Evolutionary conservation across 345 rosid genomes (phyloP).

Genomic region (Euphorbia tirucalli): DNA sequence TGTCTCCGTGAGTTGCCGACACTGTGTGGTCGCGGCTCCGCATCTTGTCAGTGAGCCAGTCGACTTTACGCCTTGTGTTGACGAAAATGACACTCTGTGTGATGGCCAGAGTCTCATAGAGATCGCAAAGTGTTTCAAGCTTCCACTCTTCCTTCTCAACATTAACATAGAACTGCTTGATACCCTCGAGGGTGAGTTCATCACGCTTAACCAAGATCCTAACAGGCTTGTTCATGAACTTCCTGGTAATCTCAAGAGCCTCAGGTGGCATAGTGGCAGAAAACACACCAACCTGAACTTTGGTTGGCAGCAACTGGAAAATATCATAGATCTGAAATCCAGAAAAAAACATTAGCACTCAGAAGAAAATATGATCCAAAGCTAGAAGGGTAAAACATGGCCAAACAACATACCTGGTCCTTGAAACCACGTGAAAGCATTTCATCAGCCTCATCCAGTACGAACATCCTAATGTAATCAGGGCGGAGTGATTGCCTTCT

Average conservation of each 20-base stretch:
- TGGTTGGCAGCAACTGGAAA: constrained; percentile 34
- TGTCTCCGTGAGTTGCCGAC: constrained; percentile 36
- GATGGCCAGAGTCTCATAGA: constrained; percentile 32
- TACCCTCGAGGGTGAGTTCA: constrained; percentile 35
- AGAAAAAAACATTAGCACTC: neutral
- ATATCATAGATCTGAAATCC: constrained; percentile 26
- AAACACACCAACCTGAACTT: constrained; percentile 31
- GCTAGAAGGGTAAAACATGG: neutral
- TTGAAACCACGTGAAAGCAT: constrained; percentile 97
- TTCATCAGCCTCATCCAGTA: constrained; percentile 93
- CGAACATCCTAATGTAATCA: constrained; percentile 80
- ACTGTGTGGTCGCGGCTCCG: constrained; percentile 32
- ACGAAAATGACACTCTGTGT: constrained; percentile 36
- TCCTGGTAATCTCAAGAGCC: constrained; percentile 33
- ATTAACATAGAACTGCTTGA: constrained; percentile 30
- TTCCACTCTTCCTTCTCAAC: constrained; percentile 34
- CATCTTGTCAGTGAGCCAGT: constrained; percentile 38
- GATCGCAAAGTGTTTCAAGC: constrained; percentile 30
- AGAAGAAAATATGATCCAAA: neutral
- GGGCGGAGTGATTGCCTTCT: constrained; percentile 82
- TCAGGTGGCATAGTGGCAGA: constrained; percentile 37
- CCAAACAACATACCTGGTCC: constrained; percentile 58
- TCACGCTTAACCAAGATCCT: constrained; percentile 36
- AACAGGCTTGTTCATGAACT: constrained; percentile 38
- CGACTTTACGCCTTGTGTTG: constrained; percentile 34